A percentile compares a stretch with the other conserved stretches of the same genome.
phyloP scores from a whole-genome alignment of 768 basidiomycete genomes.

The Boletus rubroflammeus region DNA sequence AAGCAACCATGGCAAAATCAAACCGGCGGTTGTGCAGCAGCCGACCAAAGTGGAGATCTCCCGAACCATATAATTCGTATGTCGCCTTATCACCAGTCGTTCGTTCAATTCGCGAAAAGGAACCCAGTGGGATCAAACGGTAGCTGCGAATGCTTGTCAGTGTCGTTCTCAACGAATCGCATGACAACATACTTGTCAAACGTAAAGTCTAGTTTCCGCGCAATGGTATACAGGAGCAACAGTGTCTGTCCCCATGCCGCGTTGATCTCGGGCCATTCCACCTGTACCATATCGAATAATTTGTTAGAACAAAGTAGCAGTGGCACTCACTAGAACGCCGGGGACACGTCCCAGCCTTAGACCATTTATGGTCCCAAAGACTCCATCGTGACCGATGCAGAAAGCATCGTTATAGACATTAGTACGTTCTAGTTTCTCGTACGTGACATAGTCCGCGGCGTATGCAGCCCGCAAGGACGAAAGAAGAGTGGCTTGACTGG shows the following conservation, averaged over 20 bases:
- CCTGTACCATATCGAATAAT: slow-evolving; percentile 42
- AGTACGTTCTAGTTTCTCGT: slow-evolving; percentile 83
- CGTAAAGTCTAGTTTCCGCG: slow-evolving; percentile 83
- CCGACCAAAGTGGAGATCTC: slow-evolving; percentile 85
- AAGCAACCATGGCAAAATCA: slow-evolving; percentile 93
- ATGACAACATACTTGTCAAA: slow-evolving; percentile 68
- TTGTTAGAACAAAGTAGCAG: background rate
- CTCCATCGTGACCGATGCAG: slow-evolving; percentile 91
- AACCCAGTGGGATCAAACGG: slow-evolving; percentile 89
- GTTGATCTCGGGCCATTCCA: slow-evolving; percentile 98
- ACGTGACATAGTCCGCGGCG: slow-evolving; percentile 67
- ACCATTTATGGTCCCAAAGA: slow-evolving; percentile 98
- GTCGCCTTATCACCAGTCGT: slow-evolving; percentile 75
- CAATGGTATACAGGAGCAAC: slow-evolving; percentile 87
- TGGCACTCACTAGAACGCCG: slow-evolving; percentile 62
- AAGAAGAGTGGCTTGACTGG: slow-evolving; percentile 65
- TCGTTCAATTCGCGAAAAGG: slow-evolving; percentile 89
- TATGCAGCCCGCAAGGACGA: slow-evolving; percentile 75
- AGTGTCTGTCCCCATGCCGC: slow-evolving; percentile 97
- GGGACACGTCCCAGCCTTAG: slow-evolving; percentile 86
- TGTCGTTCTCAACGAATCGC: background rate
- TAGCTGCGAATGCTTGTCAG: slow-evolving; percentile 51
- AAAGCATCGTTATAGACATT: slow-evolving; percentile 97
- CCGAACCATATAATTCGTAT: slow-evolving; percentile 93
- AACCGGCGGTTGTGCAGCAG: slow-evolving; percentile 93